Base-by-base conservation (phyloP, 768 basidiomycete species). In the Suillus paluster region DNA sequence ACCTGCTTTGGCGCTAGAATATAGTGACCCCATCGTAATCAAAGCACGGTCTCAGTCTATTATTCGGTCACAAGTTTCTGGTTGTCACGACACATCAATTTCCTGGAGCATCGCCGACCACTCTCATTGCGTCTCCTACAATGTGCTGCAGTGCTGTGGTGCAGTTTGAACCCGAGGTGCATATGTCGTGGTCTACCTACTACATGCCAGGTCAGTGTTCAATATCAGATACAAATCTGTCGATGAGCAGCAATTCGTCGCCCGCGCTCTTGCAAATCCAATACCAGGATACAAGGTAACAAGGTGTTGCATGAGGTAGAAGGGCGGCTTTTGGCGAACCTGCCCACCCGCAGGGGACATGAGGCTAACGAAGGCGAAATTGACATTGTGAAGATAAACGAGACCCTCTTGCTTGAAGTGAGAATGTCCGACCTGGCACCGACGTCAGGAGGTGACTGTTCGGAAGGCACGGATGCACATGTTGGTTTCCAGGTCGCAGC, bases 401-500 rank as follows among this genome's bases (percentile, higher is more conserved):
- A n/a, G n/a, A 30, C 6, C 30, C 6, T 30, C 30, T 6, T 30
- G 6, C 30, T 30, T 30, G 30, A 30, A 30, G 30, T 30, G 30
- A 30, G 30, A 30, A 30, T 30, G 30, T 30, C 30, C 30, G 30
- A 30, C 30, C 30, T 30, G 6, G 4, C 30, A 30, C 30, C 30
- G 30, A 30, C 30, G 30, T 30, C 30, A 30, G 30, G 64, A 5
- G 57, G 56, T 36, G 52, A 61, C 5, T 39, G 56, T 39, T 63
- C 61, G 1, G 71, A 64, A 4, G 71, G 62, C 7, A 65, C 62
- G 27, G 73, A 64, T 33, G 68, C 46, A 15, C 70, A 68, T 8
- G 77, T 69, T 0, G 89, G 88, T 69, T 82, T 87, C 91, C 91
- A 93, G 6, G 91, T 93, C 14, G 91, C 88, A 6, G 88, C 90